These are phyloP conservation scores for Phtheirospermum japonicum DNA, from an alignment of 257 asterid genomes.

Conservation along the genomic window DNA sequence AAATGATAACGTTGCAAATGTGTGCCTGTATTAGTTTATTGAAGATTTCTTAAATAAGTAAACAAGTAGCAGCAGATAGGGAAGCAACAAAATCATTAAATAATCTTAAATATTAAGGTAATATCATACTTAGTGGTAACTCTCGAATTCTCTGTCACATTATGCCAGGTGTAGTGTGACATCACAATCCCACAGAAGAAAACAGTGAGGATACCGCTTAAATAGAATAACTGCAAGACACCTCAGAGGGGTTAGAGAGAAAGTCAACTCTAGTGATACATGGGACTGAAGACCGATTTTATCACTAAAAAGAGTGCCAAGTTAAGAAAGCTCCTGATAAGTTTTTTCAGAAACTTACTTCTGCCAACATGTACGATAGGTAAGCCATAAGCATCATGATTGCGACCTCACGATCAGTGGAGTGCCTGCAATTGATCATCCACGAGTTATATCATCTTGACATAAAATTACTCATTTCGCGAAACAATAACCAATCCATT, in stretches of 20 bases:
- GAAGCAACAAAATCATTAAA: slow-evolving; percentile 17
- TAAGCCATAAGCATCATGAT: slow-evolving; percentile 78
- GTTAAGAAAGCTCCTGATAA: slow-evolving; percentile 7
- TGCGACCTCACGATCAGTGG: slow-evolving; percentile 80
- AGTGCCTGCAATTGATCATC: slow-evolving; percentile 45
- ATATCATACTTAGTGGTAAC: slow-evolving; percentile 56
- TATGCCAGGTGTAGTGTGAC: slow-evolving; percentile 82
- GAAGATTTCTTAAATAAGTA: slow-evolving; percentile 25
- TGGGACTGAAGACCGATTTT: slow-evolving; percentile 2
- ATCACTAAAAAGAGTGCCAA: slow-evolving; percentile 1
- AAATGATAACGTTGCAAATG: slow-evolving; percentile 67
- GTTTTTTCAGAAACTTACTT: slow-evolving; percentile 40
- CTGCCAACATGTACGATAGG: slow-evolving; percentile 66
- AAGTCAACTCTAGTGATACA: slow-evolving; percentile 7
- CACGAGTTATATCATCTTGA: neutral
- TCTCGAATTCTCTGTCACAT: slow-evolving; percentile 70
- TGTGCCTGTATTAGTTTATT: slow-evolving; percentile 44
- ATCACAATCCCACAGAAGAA: slow-evolving; percentile 76
- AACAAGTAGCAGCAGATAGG: slow-evolving; percentile 3
- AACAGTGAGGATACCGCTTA: slow-evolving; percentile 70
- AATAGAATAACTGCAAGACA: slow-evolving; percentile 47
- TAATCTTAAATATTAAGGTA: slow-evolving; percentile 8
- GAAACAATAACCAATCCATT: neutral
- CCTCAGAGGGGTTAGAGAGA: slow-evolving; percentile 24
- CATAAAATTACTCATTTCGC: neutral